Evolutionary conservation across 192 early-diverging fungal genomes (phyloP).

Genomic region (Allomyces macrogynus): DNA sequence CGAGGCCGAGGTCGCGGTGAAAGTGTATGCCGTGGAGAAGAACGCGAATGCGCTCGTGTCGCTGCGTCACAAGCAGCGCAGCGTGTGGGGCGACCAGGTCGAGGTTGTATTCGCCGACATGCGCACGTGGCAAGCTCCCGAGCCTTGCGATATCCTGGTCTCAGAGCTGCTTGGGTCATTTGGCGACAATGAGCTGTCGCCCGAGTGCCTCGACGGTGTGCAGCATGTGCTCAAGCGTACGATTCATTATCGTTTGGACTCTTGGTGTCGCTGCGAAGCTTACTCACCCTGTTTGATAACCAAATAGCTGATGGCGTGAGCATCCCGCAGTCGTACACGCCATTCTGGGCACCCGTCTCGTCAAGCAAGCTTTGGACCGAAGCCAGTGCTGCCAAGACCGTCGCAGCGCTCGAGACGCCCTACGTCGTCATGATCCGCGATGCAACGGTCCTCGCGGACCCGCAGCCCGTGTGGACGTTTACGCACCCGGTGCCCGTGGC

Average conservation of each 20-base stretch:
- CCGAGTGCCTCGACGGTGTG: slow-evolving; percentile 89
- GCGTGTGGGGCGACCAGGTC: slow-evolving; percentile 62
- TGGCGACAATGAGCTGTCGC: slow-evolving; percentile 99
- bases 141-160: slow-evolving; percentile 74
- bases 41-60: slow-evolving; percentile 87
- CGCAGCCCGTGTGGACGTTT: slow-evolving; percentile 63
- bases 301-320: slow-evolving; percentile 51
- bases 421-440: slow-evolving; percentile 91
- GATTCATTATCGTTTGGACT: too few relatives aligned
- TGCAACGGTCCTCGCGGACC: slow-evolving; percentile 39
- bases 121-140: slow-evolving; percentile 54
- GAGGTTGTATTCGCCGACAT: slow-evolving; percentile 75
- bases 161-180: slow-evolving; percentile 93
- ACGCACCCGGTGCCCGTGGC: slow-evolving; percentile 39
- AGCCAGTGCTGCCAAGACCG: slow-evolving; percentile 43
- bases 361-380: slow-evolving; percentile 63
- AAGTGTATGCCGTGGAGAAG: slow-evolving; percentile 81
- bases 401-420: slow-evolving; percentile 62
- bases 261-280: background rate
- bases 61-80: slow-evolving; percentile 49
- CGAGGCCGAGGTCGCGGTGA: slow-evolving; percentile 30
- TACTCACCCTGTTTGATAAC: background rate
- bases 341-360: slow-evolving; percentile 71
- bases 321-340: slow-evolving; percentile 69
- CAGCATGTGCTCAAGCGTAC: slow-evolving; percentile 49